Percentiles rank a stretch among this genome's conserved stretches.
Conservation (phyloP, 2,329 filamentous ascomycete genomes). For the Metarhizium rileyi region DNA sequence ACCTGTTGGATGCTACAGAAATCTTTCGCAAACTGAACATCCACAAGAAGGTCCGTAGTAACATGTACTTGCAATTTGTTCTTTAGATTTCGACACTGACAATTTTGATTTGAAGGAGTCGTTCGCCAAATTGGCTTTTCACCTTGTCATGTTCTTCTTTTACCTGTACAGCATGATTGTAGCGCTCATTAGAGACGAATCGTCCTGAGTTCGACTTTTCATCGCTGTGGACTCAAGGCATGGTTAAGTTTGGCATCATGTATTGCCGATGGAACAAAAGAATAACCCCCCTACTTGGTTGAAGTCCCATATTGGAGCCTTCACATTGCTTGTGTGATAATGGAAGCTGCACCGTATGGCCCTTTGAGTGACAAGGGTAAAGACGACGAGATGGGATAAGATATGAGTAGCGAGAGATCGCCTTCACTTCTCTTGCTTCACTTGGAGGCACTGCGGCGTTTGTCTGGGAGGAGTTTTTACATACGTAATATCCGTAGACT, state of each 20-base stretch:
- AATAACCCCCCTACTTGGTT: not conserved
- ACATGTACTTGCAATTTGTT: not conserved
- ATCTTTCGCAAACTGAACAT: conserved; percentile 99
- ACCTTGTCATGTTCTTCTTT: conserved; percentile 99
- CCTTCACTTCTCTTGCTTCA: conserved; percentile 20
- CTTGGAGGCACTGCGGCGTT: conserved; percentile 20
- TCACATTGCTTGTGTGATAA: not conserved
- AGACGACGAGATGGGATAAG: conserved; percentile 18
- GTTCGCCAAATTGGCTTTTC: conserved; percentile 97
- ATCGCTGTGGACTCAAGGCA: not conserved
- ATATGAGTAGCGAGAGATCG: conserved; percentile 16
- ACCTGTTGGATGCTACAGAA: conserved; percentile 93
- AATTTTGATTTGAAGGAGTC: conserved; percentile 59
- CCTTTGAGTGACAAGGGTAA: conserved; percentile 10
- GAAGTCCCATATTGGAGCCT: not conserved
- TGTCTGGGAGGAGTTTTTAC: conserved; percentile 13
- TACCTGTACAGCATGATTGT: conserved; percentile 99
- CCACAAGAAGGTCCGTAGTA: conserved; percentile 75
- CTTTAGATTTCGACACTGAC: conserved; percentile 13
- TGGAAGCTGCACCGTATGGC: not conserved
- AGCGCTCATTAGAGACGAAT: conserved; percentile 90
- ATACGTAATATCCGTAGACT: conserved; percentile 8
- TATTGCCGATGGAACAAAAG: not conserved
- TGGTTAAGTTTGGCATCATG: not conserved
- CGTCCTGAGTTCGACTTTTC: conserved; percentile 47